Evolutionary conservation across 164 flowering plant species (phyloP).

Genomic region (Annona cherimola): DNA sequence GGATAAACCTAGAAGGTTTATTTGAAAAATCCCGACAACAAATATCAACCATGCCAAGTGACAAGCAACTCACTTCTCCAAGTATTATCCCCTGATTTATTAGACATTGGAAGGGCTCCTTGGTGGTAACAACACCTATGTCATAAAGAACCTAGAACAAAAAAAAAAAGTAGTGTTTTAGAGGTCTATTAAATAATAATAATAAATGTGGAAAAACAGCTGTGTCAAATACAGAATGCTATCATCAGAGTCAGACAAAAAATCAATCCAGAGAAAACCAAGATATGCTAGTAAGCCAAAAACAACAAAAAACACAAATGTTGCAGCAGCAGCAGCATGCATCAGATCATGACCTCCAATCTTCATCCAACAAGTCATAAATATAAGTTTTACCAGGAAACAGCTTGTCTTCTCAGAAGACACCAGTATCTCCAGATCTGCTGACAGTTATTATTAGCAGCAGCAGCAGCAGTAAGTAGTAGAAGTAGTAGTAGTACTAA

Average conservation of each 20-base stretch:
- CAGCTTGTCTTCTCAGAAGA: too few relatives aligned
- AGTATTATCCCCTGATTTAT: slow-evolving; percentile 97
- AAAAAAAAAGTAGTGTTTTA: neutral
- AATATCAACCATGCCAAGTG: too few relatives aligned
- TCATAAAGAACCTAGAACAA: slow-evolving; percentile 85
- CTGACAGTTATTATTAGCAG: too few relatives aligned
- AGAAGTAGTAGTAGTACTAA: too few relatives aligned
- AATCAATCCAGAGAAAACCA: neutral
- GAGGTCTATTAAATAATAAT: neutral
- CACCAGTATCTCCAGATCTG: too few relatives aligned
- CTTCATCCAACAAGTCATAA: neutral
- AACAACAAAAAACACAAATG: neutral
- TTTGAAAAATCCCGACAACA: too few relatives aligned
- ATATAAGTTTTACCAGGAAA: too few relatives aligned
- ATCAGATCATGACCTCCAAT: neutral
- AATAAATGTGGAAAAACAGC: neutral
- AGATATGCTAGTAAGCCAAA: neutral
- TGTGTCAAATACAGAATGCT: neutral
- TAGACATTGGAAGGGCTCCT: slow-evolving; percentile 96
- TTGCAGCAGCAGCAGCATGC: neutral
- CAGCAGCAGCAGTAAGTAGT: too few relatives aligned
- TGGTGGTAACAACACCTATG: slow-evolving; percentile 86
- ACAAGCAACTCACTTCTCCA: slow-evolving; percentile 62
- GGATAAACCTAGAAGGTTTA: too few relatives aligned
- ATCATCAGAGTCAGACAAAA: neutral